A percentile compares a stretch with the other conserved stretches of the same genome.
phyloP scores from a whole-genome alignment of 1,139 yeast species.

The Lizanozyma gosingica region DNA sequence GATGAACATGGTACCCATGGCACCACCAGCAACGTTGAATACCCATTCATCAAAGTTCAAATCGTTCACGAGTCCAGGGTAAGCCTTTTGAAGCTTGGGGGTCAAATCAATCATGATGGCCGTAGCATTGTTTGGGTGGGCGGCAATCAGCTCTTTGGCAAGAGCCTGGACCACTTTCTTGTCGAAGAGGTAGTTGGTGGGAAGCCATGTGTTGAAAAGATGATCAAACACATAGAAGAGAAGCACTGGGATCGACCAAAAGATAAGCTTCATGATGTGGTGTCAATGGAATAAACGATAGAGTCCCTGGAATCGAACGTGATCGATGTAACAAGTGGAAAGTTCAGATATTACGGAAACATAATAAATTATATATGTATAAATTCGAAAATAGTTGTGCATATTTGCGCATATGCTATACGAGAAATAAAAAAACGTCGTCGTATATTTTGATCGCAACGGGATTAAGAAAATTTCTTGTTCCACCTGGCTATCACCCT shows the following conservation, averaged over 20 bases:
- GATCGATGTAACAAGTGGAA: too few relatives aligned
- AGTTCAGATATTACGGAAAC: too few relatives aligned
- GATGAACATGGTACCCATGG: constrained; percentile 96
- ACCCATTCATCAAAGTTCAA: constrained; percentile 80
- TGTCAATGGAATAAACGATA: too few relatives aligned
- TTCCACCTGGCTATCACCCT: too few relatives aligned
- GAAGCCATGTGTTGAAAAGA: constrained; percentile 58
- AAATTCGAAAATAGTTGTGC: too few relatives aligned
- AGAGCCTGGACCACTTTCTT: constrained; percentile 35
- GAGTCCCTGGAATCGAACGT: too few relatives aligned
- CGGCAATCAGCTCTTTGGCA: constrained; percentile 42
- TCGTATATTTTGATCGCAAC: too few relatives aligned
- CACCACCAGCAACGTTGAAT: constrained; percentile 96
- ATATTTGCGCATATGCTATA: too few relatives aligned
- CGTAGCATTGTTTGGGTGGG: constrained; percentile 51
- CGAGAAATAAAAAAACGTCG: too few relatives aligned
- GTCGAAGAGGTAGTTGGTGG: constrained; percentile 54
- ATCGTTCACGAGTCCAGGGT: constrained; percentile 58
- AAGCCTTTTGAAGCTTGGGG: constrained; percentile 47
- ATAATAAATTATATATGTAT: too few relatives aligned
- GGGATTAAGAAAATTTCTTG: too few relatives aligned
- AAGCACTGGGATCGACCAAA: constrained; percentile 12
- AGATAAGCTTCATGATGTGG: not conserved
- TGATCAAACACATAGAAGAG: constrained; percentile 28
- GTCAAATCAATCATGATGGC: constrained; percentile 56